phyloP scores from a whole-genome alignment of 1,284 basidiomycete genomes.

The Cutaneotrichosporon arboriforme region DNA sequence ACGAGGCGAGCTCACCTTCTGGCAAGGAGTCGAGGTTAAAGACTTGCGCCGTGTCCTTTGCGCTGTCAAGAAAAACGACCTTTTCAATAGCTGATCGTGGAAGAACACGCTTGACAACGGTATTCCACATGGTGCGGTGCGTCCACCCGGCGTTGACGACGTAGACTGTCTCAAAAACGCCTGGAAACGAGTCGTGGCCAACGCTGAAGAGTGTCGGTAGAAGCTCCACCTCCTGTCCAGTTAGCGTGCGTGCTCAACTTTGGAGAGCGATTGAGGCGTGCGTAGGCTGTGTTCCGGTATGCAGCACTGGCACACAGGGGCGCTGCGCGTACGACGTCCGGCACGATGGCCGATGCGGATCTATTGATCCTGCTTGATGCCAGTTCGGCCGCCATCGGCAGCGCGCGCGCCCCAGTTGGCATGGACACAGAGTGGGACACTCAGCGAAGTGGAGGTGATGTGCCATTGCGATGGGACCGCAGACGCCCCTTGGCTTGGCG shows the following conservation, averaged over 20 bases:
- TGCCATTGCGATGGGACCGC: too few relatives aligned
- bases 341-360: too few relatives aligned
- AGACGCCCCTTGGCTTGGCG: too few relatives aligned
- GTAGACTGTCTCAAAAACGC: slow-evolving; percentile 46
- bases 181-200: slow-evolving; percentile 45
- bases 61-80: slow-evolving; percentile 46
- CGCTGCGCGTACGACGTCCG: too few relatives aligned
- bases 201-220: slow-evolving; percentile 42
- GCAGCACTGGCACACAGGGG: too few relatives aligned
- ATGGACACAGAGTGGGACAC: too few relatives aligned
- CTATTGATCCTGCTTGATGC: too few relatives aligned
- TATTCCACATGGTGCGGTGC: slow-evolving; percentile 51
- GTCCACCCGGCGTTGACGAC: slow-evolving; percentile 53
- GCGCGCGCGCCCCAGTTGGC: too few relatives aligned
- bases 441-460: too few relatives aligned
- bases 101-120: slow-evolving; percentile 49
- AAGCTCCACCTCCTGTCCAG: slow-evolving; percentile 44
- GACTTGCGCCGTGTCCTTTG: slow-evolving; percentile 22
- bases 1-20: slow-evolving; percentile 17
- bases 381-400: too few relatives aligned
- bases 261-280: too few relatives aligned
- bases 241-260: not conserved
- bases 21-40: slow-evolving; percentile 38
- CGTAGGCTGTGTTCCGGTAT: not conserved
- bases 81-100: slow-evolving; percentile 50